Evolutionary conservation across 78 protist species (phyloP).

Genomic region (Chrysochromulina tobinii): DNA sequence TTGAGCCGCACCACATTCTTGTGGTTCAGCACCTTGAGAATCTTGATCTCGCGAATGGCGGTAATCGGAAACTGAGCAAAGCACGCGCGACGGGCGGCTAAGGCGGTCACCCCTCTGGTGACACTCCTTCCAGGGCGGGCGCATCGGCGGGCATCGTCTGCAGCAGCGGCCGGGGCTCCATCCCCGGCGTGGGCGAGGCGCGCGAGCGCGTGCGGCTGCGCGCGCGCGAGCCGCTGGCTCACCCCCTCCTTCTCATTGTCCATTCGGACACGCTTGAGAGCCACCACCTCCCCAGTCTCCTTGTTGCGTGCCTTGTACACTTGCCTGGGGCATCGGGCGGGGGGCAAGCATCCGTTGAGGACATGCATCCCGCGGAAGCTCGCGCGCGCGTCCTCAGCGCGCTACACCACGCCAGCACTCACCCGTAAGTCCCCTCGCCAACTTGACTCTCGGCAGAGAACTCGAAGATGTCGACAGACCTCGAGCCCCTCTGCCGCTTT

Average conservation of each 20-base stretch:
- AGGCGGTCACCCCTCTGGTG: too few relatives aligned
- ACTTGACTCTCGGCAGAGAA: too few relatives aligned
- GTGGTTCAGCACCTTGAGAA: slow-evolving; percentile 75
- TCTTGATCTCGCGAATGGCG: slow-evolving; percentile 92
- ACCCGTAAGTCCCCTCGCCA: too few relatives aligned
- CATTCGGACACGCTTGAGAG: slow-evolving; percentile 84
- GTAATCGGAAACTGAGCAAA: slow-evolving; percentile 83
- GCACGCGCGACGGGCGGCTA: too few relatives aligned
- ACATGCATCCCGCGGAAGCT: too few relatives aligned
- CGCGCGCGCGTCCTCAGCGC: too few relatives aligned
- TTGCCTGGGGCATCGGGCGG: slow-evolving; percentile 11
- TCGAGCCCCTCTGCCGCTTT: too few relatives aligned
- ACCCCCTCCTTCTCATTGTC: slow-evolving; percentile 88
- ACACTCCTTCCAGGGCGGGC: background rate
- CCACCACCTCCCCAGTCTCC: slow-evolving; percentile 75
- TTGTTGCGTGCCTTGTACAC: slow-evolving; percentile 76
- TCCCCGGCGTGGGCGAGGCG: too few relatives aligned
- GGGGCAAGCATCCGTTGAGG: too few relatives aligned
- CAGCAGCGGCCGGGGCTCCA: too few relatives aligned
- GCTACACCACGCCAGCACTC: too few relatives aligned
- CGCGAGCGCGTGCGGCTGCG: background rate
- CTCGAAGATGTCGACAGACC: too few relatives aligned
- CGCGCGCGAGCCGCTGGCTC: background rate
- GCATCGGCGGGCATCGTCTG: background rate
- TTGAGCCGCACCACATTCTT: slow-evolving; percentile 68